Evolutionary conservation across 257 asterid genomes (phyloP), one percentile per base, ranked within the genome.

Genomic region (Cinchona pubescens): DNA sequence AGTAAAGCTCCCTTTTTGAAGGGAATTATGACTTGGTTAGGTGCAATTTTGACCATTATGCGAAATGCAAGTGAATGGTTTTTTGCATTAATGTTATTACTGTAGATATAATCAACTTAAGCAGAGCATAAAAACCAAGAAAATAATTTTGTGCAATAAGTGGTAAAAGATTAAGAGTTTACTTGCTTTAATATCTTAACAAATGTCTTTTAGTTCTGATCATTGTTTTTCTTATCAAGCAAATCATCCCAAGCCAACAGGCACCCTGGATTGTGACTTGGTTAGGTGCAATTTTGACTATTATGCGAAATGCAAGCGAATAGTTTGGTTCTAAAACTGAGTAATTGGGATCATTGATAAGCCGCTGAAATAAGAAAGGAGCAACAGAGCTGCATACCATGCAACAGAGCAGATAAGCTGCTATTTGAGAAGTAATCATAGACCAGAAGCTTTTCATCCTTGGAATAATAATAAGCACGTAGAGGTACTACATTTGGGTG

Each of bases 391-490:
- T 53, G 63, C 78, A 62, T 90, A 94, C 97, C 97, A 68, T 94
- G 98, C 84, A 94, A 82, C 45, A 89, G 86, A 42, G 87, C 63
- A 3, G 97, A 87, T 86, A 94, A 88, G 90, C 93, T 92, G 67
- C 98, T 89, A 38, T 75, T 87, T 14, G 95, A 69, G 81, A 87
- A 90, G 85, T 88, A 88, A 83, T 90, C 98, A 74, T 86, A 86
- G 38, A 94, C 97, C 25, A 94, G 87, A 61, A 94, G 97, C 90
- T 94, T 94, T 75, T 94, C 98, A 72, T 94, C 98, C 86, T 94
- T 94, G 85, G 98, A 94, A 87, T 90, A 94, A 78, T 94, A 94
- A 83, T 94, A 94, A 66, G 98, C 98, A 2, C 97, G 92, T 37
- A 94, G 79, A 71, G 97, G 97, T 67, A 87, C 96, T 13, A 86